A percentile compares a stretch with the other conserved stretches of the same genome.
These are phyloP conservation scores for Forsythia viridissima DNA, from an alignment of 257 asterid species.

Conservation along the genomic window DNA sequence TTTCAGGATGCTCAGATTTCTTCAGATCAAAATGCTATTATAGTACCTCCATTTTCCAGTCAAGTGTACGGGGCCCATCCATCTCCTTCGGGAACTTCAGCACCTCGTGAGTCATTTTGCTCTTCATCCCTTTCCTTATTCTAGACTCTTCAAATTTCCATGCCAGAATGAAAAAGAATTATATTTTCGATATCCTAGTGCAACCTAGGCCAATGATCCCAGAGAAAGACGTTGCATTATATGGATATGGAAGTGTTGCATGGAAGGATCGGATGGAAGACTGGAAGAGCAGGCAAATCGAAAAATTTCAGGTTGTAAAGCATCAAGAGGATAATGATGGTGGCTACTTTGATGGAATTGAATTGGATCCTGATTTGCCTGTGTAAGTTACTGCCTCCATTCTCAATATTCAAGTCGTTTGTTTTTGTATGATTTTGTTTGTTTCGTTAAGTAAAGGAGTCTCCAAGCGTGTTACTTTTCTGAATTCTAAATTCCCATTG, in stretches of 20 bases:
- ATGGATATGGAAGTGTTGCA: slow-evolving; percentile 95
- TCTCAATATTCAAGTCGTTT: background rate
- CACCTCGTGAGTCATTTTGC: slow-evolving; percentile 47
- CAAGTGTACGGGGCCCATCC: slow-evolving; percentile 41
- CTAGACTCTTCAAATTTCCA: background rate
- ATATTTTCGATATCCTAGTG: slow-evolving; percentile 38
- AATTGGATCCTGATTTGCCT: slow-evolving; percentile 59
- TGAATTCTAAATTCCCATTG: no score
- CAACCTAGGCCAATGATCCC: slow-evolving; percentile 83
- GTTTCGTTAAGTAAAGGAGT: no score
- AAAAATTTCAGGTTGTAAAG: slow-evolving; percentile 63
- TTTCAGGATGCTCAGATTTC: slow-evolving; percentile 51
- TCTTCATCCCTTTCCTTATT: background rate
- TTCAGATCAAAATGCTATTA: slow-evolving; percentile 61
- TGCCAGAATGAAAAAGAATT: background rate
- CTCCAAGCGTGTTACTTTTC: no score
- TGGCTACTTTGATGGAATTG: slow-evolving; percentile 25
- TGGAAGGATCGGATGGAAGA: slow-evolving; percentile 96
- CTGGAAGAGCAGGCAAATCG: slow-evolving; percentile 76
- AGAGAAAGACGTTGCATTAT: slow-evolving; percentile 73
- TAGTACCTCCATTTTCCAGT: slow-evolving; percentile 48
- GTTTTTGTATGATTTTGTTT: background rate
- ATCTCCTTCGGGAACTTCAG: slow-evolving; percentile 39
- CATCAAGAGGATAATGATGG: slow-evolving; percentile 48
- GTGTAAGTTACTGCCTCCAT: slow-evolving; percentile 44